Conservation (phyloP, 202 grass and related monocot species). For the Bolboschoenoplectus hybrid region DNA sequence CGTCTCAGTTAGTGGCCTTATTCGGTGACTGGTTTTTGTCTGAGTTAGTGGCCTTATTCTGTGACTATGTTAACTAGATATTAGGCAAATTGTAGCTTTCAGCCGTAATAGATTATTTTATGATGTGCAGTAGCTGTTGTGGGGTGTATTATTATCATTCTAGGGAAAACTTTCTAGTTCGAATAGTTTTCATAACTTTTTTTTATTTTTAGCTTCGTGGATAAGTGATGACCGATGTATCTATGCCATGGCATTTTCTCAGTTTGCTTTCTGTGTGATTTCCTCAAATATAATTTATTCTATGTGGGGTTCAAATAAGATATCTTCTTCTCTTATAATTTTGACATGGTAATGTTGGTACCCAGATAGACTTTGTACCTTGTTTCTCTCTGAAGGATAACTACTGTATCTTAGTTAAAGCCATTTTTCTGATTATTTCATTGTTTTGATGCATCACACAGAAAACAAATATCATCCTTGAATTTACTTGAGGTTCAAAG, state of each 20-base stretch:
- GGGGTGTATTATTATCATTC: conserved; percentile 27
- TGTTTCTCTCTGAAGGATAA: neutral
- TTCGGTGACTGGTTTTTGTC: conserved; percentile 5
- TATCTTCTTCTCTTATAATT: neutral
- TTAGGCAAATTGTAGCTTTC: conserved; percentile 37
- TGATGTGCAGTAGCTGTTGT: conserved; percentile 27
- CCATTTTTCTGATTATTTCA: neutral
- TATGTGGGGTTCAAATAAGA: neutral
- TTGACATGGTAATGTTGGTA: neutral
- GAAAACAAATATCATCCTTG: neutral
- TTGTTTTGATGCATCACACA: neutral
- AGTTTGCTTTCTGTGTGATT: neutral
- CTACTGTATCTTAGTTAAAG: neutral
- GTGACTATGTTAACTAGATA: conserved; percentile 41
- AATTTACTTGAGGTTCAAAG: neutral
- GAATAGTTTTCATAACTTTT: neutral
- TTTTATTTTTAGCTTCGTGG: conserved; percentile 14
- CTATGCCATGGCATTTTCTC: conserved; percentile 11
- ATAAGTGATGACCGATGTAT: neutral
- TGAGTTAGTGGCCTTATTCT: neutral
- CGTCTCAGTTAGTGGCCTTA: conserved; percentile 16
- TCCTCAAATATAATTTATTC: neutral
- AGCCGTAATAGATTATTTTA: conserved; percentile 32
- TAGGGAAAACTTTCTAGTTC: conserved; percentile 11
- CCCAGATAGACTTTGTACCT: neutral